Conservation (phyloP, 805 yeast genomes). For the Ascoidea tarda region DNA sequence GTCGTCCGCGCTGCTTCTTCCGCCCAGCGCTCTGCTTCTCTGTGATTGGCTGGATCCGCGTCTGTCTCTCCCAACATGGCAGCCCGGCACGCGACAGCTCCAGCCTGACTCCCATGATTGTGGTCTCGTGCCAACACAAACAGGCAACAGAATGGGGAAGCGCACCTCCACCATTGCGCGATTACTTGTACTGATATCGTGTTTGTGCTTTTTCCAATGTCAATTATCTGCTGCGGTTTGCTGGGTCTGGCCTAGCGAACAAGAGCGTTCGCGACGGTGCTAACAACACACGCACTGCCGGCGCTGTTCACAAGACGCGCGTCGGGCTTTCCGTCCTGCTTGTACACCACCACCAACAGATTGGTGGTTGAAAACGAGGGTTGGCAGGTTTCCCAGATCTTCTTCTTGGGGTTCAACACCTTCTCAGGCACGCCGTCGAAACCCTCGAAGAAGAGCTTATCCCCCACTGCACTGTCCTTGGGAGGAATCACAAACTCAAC, state of each 20-base stretch:
- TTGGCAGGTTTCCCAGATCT: conserved; percentile 92
- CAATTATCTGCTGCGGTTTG: too few relatives aligned
- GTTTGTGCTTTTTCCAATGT: too few relatives aligned
- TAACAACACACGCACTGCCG: conserved; percentile 67
- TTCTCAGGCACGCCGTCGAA: conserved; percentile 81
- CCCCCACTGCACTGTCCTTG: conserved; percentile 85
- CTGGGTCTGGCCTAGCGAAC: conserved; percentile 22
- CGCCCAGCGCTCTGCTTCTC: too few relatives aligned
- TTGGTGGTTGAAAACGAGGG: conserved; percentile 80
- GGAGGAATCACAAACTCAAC: conserved; percentile 97
- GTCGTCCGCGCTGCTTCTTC: too few relatives aligned
- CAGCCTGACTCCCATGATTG: too few relatives aligned
- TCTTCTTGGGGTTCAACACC: conserved; percentile 94
- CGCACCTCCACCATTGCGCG: too few relatives aligned
- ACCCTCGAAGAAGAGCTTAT: conserved; percentile 89
- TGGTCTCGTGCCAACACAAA: too few relatives aligned
- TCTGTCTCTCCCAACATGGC: too few relatives aligned
- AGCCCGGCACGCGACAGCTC: too few relatives aligned
- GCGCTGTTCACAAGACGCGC: conserved; percentile 61
- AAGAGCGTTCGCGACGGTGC: conserved; percentile 58
- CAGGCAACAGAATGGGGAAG: too few relatives aligned
- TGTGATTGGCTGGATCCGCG: too few relatives aligned
- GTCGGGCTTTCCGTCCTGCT: conserved; percentile 57
- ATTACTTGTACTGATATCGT: too few relatives aligned
- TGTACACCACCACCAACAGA: conserved; percentile 63